Conservation (phyloP, 768 basidiomycete genomes). For the Phanerochaete sordida region DNA sequence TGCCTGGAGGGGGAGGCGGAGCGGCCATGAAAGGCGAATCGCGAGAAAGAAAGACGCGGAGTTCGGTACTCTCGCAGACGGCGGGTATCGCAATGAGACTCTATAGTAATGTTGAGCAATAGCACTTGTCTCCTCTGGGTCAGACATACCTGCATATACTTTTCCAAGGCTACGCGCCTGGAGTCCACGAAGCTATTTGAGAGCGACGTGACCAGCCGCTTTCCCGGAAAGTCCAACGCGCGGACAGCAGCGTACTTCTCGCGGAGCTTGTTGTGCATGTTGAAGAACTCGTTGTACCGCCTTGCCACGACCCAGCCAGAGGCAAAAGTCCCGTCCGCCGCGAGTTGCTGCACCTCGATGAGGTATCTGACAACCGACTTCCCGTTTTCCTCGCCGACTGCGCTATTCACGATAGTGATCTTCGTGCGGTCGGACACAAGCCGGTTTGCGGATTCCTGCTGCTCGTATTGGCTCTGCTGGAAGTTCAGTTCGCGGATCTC, state of each 20-base stretch:
- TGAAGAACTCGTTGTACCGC: constrained; percentile 93
- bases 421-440: constrained; percentile 80
- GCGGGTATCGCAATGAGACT: constrained; percentile 67
- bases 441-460: constrained; percentile 89
- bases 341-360: constrained; percentile 87
- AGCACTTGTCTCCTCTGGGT: not conserved
- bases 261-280: constrained; percentile 80
- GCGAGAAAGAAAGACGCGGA: constrained; percentile 83
- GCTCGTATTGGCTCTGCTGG: constrained; percentile 90
- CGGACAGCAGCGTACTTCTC: constrained; percentile 69
- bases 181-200: constrained; percentile 87
- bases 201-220: constrained; percentile 84
- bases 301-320: constrained; percentile 93
- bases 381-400: constrained; percentile 78
- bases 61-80: constrained; percentile 79
- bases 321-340: constrained; percentile 69
- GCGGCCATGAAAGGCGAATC: constrained; percentile 79
- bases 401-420: constrained; percentile 82
- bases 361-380: constrained; percentile 91
- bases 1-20: constrained; percentile 27
- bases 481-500: constrained; percentile 84
- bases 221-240: constrained; percentile 86
- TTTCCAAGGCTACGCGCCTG: constrained; percentile 75
- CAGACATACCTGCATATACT: constrained; percentile 77
- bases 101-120: constrained; percentile 35